Base-by-base conservation (phyloP, 371 early-diverging fungal genomes). In the Apophysomyces sp. region DNA sequence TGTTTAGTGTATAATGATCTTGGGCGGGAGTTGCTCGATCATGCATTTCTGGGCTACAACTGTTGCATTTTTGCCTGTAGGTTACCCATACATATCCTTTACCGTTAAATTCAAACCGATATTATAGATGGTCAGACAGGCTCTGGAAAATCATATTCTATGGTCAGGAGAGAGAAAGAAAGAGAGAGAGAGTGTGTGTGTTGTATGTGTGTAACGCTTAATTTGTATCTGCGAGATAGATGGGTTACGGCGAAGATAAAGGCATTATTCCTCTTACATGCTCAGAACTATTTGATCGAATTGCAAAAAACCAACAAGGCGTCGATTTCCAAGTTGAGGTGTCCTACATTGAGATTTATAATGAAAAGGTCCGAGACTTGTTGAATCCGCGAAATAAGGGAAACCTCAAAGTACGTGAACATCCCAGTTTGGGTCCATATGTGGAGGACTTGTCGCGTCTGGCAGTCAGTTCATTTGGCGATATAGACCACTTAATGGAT, bases 291-390 rank as follows among this genome's bases (percentile, higher is more conserved):
- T 95, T 95, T 69, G 69, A 87, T 7, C 73, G 87, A 28, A 89
- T 92, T 57, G 70, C 71, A 6, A 44, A 62, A 29, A 69, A 59
- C 11, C 78, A 83, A 12, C 65, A 70, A 16, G 82, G 78, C 18
- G 58, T 85, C 13, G 83, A 85, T 15, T 89, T 80, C 65, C 78
- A 85, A 32, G 93, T 94, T 2, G 89, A 93, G 67, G 94, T 94
- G 4, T 89, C 89, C 8, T 96, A 93, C 65, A 86, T 95, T 71
- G 94, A 92, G 71, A 89, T 89, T 57, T 86, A 90, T 66, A 89
- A 89, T 70, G 99, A 99, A 71, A 86, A 90, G 36, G 94, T 98
- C 15, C 87, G 92, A 21, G 98, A 98, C 81, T 74, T 99, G 34
- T 71, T 98, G 30, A 92, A 89, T 58, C 91, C 94, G 4, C 83